phyloP scores from a whole-genome alignment of 805 yeast genomes.

The Wickerhamiella vanderwaltii region DNA sequence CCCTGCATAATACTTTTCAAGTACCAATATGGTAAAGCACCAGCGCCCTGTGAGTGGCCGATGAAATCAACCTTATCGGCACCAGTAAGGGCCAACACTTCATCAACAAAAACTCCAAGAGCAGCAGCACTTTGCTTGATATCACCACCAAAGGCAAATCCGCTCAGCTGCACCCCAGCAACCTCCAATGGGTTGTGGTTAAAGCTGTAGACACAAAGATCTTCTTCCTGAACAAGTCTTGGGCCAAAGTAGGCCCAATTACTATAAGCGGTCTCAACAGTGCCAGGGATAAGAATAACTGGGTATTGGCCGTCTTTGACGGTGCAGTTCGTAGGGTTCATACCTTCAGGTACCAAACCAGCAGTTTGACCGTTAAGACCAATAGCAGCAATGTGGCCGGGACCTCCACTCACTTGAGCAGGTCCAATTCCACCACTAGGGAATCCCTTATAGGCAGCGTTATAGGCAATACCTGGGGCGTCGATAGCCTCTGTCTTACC shows the following conservation, averaged over 20 bases:
- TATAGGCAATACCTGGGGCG: conserved; percentile 1
- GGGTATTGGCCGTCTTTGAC: conserved; percentile 6
- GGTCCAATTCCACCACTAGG: conserved; percentile 1
- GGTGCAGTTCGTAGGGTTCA: neutral
- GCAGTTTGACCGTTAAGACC: neutral
- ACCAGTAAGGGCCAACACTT: conserved; percentile 5
- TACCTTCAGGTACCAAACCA: conserved; percentile 2
- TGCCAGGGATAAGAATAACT: conserved; percentile 5
- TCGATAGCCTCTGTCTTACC: neutral
- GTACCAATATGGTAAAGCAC: conserved; percentile 7
- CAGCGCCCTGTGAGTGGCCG: conserved; percentile 10
- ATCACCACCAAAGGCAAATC: conserved; percentile 2
- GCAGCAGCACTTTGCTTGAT: conserved; percentile 3
- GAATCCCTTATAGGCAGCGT: conserved; percentile 1
- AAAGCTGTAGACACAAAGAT: conserved; percentile 6
- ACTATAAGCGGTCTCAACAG: conserved; percentile 4
- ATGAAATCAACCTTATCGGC: conserved; percentile 5
- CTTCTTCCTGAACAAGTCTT: conserved; percentile 2
- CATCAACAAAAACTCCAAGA: neutral
- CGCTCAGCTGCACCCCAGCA: no score
- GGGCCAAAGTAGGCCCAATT: conserved; percentile 6
- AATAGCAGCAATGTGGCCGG: neutral
- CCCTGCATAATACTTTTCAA: conserved; percentile 5
- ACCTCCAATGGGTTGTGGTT: conserved; percentile 4
- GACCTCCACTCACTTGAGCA: neutral